Percentiles rank a stretch among this genome's conserved stretches.
Conservation (phyloP, 495 filamentous ascomycete species). For the Penicillium angulare region DNA sequence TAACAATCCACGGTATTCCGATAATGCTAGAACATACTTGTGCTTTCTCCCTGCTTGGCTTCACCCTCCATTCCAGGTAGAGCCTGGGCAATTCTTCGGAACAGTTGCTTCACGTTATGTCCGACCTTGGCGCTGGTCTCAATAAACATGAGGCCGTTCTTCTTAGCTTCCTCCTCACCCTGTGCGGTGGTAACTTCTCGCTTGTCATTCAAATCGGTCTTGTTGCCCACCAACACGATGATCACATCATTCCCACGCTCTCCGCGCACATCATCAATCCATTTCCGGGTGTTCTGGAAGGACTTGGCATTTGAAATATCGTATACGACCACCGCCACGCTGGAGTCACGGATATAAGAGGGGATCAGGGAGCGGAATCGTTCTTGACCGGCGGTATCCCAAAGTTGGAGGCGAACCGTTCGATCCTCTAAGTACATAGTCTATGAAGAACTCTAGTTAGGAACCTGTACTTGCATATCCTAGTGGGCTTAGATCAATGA, state of each 20-base stretch:
- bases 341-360: conserved; percentile 96
- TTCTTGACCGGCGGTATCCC: conserved; percentile 98
- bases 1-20: no score
- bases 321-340: conserved; percentile 96
- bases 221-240: conserved; percentile 97
- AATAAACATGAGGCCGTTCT: conserved; percentile 95
- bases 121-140: conserved; percentile 98
- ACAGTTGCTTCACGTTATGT: conserved; percentile 95
- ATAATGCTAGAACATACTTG: conserved; percentile 48
- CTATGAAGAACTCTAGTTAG: conserved; percentile 37
- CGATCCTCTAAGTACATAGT: conserved; percentile 99
- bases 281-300: conserved; percentile 97
- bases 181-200: conserved; percentile 91
- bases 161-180: conserved; percentile 98
- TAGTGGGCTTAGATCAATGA: background rate
- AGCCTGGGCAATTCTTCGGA: conserved; percentile 95
- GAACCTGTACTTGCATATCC: background rate
- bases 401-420: conserved; percentile 94
- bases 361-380: conserved; percentile 95
- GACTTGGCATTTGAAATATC: conserved; percentile 96
- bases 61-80: conserved; percentile 96
- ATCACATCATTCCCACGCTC: conserved; percentile 98
- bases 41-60: conserved; percentile 62
- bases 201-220: conserved; percentile 97
- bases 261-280: conserved; percentile 96